Conservation (phyloP, 768 basidiomycete genomes). For the Pholiota microspora region DNA sequence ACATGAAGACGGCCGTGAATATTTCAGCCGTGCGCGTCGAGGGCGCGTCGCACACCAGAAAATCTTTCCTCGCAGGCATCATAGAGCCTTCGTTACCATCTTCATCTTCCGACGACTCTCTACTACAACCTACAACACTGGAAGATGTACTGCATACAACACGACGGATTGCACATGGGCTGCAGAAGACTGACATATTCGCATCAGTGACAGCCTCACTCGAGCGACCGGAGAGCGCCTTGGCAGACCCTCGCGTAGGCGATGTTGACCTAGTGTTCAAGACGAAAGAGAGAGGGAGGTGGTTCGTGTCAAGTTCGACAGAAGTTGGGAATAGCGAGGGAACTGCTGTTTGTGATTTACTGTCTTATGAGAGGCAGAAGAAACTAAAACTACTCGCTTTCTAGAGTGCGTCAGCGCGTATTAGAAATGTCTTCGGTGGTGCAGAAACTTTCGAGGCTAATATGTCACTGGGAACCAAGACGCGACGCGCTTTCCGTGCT, state of each 20-base stretch:
- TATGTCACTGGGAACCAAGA: slow-evolving; percentile 83
- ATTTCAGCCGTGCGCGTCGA: slow-evolving; percentile 80
- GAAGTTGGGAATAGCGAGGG: slow-evolving; percentile 94
- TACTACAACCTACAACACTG: slow-evolving; percentile 36
- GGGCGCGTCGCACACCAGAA: slow-evolving; percentile 71
- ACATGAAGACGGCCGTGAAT: slow-evolving; percentile 61
- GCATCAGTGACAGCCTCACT: slow-evolving; percentile 60
- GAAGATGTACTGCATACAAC: slow-evolving; percentile 71
- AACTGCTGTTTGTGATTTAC: slow-evolving; percentile 65
- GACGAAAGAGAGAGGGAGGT: slow-evolving; percentile 72
- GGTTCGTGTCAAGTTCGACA: slow-evolving; percentile 79
- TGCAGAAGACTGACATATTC: slow-evolving; percentile 80
- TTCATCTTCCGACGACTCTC: slow-evolving; percentile 10
- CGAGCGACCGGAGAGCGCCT: slow-evolving; percentile 50
- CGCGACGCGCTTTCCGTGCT: slow-evolving; percentile 78
- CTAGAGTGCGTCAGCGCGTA: slow-evolving; percentile 72
- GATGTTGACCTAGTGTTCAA: slow-evolving; percentile 83
- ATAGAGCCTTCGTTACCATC: slow-evolving; percentile 57
- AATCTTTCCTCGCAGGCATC: slow-evolving; percentile 78
- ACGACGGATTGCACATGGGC: slow-evolving; percentile 58
- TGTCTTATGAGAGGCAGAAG: slow-evolving; percentile 1
- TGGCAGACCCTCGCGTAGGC: slow-evolving; percentile 45
- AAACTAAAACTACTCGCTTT: neutral
- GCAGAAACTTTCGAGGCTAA: slow-evolving; percentile 87
- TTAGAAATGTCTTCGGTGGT: slow-evolving; percentile 89